A percentile compares a stretch with the other conserved stretches of the same genome.
Conservation (phyloP, 352 stramenopile genomes). For the Pythium brachiatum region DNA sequence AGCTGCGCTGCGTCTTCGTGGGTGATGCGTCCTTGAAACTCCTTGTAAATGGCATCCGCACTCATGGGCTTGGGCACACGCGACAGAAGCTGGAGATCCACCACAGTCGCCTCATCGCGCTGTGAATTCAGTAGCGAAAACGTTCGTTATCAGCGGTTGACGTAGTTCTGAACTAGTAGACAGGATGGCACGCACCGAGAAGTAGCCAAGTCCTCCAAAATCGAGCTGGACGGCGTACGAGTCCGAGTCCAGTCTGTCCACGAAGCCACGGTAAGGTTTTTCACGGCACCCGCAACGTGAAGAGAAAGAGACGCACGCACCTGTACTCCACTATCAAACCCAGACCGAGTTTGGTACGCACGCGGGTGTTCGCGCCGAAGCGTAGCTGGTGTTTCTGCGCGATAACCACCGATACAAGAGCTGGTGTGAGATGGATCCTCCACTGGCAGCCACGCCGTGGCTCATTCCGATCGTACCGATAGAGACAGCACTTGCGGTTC, state of each 20-base stretch:
- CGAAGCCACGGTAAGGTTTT: neutral
- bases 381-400: constrained; percentile 34
- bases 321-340: constrained; percentile 27
- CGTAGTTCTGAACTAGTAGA: neutral
- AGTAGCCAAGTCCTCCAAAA: constrained; percentile 38
- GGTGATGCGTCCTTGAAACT: constrained; percentile 70
- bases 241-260: constrained; percentile 28
- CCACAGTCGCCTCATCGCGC: constrained; percentile 44
- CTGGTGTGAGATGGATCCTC: too few species aligned
- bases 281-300: neutral
- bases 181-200: constrained; percentile 22
- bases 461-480: neutral
- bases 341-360: constrained; percentile 36
- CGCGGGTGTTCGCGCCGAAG: constrained; percentile 33
- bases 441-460: neutral
- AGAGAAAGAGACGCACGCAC: constrained; percentile 17
- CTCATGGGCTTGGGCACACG: constrained; percentile 71
- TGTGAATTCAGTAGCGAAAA: neutral
- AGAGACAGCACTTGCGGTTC: neutral
- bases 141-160: neutral
- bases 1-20: constrained; percentile 55
- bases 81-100: constrained; percentile 65
- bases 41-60: constrained; percentile 53
- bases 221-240: constrained; percentile 44
- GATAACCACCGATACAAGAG: neutral